Evolutionary conservation across 257 asterid species (phyloP).

Genomic region (Nicotiana paniculata): DNA sequence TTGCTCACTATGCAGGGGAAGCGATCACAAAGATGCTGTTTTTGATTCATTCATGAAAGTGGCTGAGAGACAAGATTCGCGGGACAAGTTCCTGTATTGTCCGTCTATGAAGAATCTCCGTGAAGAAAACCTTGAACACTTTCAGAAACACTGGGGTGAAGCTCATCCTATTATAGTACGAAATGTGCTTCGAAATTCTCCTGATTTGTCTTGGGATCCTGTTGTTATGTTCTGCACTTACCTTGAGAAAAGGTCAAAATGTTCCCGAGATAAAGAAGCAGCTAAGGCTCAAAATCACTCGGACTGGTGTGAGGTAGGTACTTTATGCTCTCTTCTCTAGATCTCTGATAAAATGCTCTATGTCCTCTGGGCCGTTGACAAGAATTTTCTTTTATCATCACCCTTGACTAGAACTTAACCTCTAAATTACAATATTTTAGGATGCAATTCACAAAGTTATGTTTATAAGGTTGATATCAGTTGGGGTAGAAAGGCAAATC

Average conservation of each 20-base stretch:
- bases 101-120: constrained; percentile 61
- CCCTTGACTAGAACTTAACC: constrained; percentile 1
- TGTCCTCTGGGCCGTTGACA: neutral
- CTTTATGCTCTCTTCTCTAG: neutral
- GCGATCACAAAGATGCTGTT: constrained; percentile 21
- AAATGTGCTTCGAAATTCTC: constrained; percentile 44
- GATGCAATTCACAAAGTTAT: neutral
- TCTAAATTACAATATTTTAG: neutral
- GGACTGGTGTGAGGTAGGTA: constrained; percentile 97
- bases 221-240: constrained; percentile 62
- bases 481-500: neutral
- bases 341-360: neutral
- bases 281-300: constrained; percentile 35
- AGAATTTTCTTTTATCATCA: neutral
- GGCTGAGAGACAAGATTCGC: constrained; percentile 37
- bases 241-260: constrained; percentile 58
- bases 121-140: constrained; percentile 62
- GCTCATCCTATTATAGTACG: constrained; percentile 91
- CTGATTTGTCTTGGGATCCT: constrained; percentile 81
- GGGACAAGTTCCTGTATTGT: constrained; percentile 55
- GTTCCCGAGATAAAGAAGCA: constrained; percentile 32
- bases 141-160: constrained; percentile 85
- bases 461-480: neutral
- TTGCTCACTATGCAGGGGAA: constrained; percentile 36
- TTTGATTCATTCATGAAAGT: constrained; percentile 27